Conservation (phyloP, 768 basidiomycete species). For the Boletus insuetus region DNA sequence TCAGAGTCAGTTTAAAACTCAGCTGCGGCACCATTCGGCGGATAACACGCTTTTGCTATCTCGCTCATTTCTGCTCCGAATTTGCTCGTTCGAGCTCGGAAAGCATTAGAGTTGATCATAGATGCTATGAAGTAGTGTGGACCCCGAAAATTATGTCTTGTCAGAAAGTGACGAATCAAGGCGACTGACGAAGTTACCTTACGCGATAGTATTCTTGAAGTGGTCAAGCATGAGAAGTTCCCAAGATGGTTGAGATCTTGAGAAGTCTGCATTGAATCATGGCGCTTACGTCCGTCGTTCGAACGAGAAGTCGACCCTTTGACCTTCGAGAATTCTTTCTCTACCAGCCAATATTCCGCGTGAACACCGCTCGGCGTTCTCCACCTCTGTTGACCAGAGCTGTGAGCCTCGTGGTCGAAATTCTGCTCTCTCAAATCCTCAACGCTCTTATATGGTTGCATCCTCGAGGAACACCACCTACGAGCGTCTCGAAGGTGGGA, state of each 20-base stretch:
- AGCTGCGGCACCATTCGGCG: too few species aligned
- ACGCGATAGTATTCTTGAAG: not conserved
- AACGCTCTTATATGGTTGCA: conserved; percentile 18
- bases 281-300: not conserved
- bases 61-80: too few species aligned
- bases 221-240: not conserved
- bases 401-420: conserved; percentile 25
- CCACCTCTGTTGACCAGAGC: conserved; percentile 30
- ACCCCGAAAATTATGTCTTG: too few species aligned
- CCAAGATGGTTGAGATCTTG: too few species aligned
- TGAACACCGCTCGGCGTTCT: conserved; percentile 21
- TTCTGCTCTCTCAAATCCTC: not conserved
- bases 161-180: too few species aligned
- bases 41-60: too few species aligned
- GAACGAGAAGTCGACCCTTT: not conserved
- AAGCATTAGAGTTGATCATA: too few species aligned
- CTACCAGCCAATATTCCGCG: conserved; percentile 20
- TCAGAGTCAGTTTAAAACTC: too few species aligned
- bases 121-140: too few species aligned
- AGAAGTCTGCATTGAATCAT: not conserved
- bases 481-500: conserved; percentile 60
- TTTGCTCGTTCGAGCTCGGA: too few species aligned
- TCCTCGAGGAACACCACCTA: conserved; percentile 47
- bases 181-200: too few species aligned
- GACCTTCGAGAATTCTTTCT: not conserved